Conservation (phyloP, 1,139 yeast species). For the Yamadazyma sp. region DNA sequence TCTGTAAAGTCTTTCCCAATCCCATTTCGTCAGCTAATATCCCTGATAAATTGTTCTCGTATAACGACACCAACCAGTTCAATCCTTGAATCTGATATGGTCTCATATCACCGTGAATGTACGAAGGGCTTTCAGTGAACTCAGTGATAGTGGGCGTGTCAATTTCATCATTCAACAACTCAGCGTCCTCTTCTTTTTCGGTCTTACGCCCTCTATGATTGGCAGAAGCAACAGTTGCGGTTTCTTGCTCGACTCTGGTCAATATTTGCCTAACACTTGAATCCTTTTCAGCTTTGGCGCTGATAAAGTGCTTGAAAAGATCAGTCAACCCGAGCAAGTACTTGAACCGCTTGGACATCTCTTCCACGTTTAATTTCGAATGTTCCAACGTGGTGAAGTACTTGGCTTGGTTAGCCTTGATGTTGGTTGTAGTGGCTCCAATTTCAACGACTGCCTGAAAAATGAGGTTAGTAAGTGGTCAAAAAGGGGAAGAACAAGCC, state of each 20-base stretch:
- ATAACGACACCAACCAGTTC: conserved; percentile 84
- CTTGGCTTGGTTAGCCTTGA: conserved; percentile 18
- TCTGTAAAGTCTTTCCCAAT: conserved; percentile 91
- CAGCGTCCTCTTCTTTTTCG: conserved; percentile 72
- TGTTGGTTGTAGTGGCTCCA: conserved; percentile 15
- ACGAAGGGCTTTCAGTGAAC: conserved; percentile 66
- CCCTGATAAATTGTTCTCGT: conserved; percentile 84
- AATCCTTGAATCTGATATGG: conserved; percentile 92
- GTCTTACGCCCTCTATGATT: conserved; percentile 53
- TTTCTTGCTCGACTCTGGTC: conserved; percentile 33
- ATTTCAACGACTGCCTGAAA: not conserved
- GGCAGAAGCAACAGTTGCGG: conserved; percentile 13
- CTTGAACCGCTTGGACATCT: conserved; percentile 62
- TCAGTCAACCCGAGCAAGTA: conserved; percentile 67
- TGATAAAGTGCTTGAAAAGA: conserved; percentile 67
- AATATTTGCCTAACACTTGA: conserved; percentile 53
- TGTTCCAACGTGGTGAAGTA: conserved; percentile 54
- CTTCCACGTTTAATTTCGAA: conserved; percentile 48
- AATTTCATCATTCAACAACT: conserved; percentile 57
- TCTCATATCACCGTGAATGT: conserved; percentile 61
- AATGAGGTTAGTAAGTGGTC: conserved; percentile 1
- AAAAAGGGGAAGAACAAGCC: not conserved
- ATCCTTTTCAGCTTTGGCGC: conserved; percentile 64
- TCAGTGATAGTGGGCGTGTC: conserved; percentile 47
- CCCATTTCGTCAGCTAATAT: conserved; percentile 99